Evolutionary conservation across 2,329 filamentous ascomycete genomes (phyloP).

Genomic region (Venturiaceae sp.): DNA sequence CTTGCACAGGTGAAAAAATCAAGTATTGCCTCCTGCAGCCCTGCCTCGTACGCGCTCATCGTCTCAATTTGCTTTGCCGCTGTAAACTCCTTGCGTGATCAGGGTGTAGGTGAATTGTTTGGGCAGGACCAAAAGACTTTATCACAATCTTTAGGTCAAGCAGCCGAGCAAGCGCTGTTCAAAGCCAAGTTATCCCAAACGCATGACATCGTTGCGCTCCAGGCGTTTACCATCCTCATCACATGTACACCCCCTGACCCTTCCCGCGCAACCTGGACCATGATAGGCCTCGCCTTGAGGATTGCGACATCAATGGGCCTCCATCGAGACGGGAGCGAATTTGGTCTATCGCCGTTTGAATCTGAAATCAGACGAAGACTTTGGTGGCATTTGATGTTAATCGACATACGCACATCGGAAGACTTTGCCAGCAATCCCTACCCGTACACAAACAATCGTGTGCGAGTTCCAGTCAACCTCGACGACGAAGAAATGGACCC

Average conservation of each 20-base stretch:
- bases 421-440: conserved; percentile 21
- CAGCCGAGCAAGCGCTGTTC: not conserved
- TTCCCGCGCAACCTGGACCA: conserved; percentile 15
- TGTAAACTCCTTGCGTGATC: not conserved
- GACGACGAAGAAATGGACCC: conserved; percentile 20
- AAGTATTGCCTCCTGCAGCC: not conserved
- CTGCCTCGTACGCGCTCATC: not conserved
- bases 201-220: not conserved
- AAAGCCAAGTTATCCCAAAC: not conserved
- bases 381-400: conserved; percentile 20
- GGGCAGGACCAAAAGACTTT: not conserved
- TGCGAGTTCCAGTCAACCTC: conserved; percentile 17
- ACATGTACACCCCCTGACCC: not conserved
- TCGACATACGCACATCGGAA: conserved; percentile 18
- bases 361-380: conserved; percentile 20
- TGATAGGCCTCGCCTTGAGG: conserved; percentile 19
- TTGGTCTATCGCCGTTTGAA: conserved; percentile 14
- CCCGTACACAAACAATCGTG: conserved; percentile 15
- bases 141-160: not conserved
- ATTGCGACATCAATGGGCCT: conserved; percentile 21
- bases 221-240: not conserved
- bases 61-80: not conserved
- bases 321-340: conserved; percentile 16
- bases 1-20: not conserved
- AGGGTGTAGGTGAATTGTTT: not conserved